These are phyloP conservation scores for apple (Malus domestica) DNA, from an alignment of 306 rosid genomes.

Conservation along the genomic window DNA sequence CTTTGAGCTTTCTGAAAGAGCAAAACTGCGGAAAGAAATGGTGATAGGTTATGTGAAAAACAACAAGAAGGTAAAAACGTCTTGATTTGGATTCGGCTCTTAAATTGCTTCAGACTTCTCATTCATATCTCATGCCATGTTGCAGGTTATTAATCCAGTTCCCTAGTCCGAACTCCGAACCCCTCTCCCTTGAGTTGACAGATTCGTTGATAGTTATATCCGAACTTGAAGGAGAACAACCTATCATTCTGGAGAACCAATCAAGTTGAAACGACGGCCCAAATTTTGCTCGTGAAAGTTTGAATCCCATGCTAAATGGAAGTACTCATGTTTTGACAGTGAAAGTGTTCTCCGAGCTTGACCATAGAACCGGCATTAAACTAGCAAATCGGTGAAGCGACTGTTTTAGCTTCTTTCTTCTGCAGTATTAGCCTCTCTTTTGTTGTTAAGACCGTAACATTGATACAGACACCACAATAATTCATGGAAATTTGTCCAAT, in stretches of 20 bases:
- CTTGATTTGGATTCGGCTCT: slow-evolving; percentile 12
- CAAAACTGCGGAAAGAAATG: slow-evolving; percentile 74
- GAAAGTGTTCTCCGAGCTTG: not conserved
- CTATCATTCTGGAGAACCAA: slow-evolving; percentile 26
- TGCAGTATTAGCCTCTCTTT: too few relatives aligned
- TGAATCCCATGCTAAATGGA: not conserved
- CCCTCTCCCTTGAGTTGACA: slow-evolving; percentile 64
- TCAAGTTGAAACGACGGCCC: not conserved
- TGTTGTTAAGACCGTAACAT: not conserved
- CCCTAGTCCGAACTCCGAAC: too few relatives aligned
- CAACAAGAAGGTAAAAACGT: slow-evolving; percentile 52
- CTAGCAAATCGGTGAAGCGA: not conserved
- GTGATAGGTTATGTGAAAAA: slow-evolving; percentile 88
- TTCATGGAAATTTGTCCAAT: not conserved
- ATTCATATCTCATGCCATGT: slow-evolving; percentile 18
- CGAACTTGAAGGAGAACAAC: slow-evolving; percentile 88
- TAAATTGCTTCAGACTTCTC: slow-evolving; percentile 1
- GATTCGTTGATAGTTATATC: slow-evolving; percentile 88
- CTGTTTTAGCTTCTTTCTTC: too few relatives aligned
- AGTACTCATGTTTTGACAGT: not conserved
- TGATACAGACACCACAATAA: not conserved
- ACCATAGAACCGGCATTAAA: not conserved
- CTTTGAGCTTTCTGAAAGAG: slow-evolving; percentile 74
- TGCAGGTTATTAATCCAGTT: slow-evolving; percentile 84
- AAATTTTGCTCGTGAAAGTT: not conserved